Conservation (phyloP, 169 alveolate genomes). For the Eimeria necatrix region DNA sequence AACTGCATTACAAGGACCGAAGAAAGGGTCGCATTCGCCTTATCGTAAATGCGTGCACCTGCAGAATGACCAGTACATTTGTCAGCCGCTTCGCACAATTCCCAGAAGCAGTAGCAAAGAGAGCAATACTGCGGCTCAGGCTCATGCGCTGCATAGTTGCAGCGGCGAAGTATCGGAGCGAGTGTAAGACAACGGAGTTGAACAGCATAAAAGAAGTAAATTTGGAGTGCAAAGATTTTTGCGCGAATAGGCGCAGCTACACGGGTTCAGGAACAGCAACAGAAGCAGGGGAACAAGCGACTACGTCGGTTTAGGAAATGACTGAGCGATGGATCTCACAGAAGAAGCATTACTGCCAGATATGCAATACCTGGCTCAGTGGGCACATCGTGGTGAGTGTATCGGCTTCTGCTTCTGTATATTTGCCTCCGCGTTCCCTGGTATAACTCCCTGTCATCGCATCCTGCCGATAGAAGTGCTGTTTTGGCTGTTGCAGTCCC, state of each 20-base stretch:
- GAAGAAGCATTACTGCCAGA: constrained; percentile 81
- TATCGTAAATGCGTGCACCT: not conserved
- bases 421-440: not conserved
- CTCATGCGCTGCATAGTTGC: not conserved
- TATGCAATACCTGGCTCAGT: constrained; percentile 78
- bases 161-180: not conserved
- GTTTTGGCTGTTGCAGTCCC: not conserved
- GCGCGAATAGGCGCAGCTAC: not conserved
- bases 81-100: not conserved
- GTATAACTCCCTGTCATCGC: not conserved
- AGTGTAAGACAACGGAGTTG: not conserved
- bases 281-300: not conserved
- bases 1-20: too few species aligned
- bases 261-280: not conserved
- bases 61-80: not conserved
- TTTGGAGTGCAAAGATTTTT: not conserved
- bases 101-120: not conserved
- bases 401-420: not conserved
- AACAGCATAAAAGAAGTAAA: not conserved
- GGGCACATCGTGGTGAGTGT: constrained; percentile 76
- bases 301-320: constrained; percentile 36
- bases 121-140: too few species aligned
- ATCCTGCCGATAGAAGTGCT: not conserved
- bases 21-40: too few species aligned
- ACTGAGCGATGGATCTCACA: constrained; percentile 81